Evolutionary conservation across 495 filamentous ascomycete genomes (phyloP).

Genomic region (Pyronema omphalodes): DNA sequence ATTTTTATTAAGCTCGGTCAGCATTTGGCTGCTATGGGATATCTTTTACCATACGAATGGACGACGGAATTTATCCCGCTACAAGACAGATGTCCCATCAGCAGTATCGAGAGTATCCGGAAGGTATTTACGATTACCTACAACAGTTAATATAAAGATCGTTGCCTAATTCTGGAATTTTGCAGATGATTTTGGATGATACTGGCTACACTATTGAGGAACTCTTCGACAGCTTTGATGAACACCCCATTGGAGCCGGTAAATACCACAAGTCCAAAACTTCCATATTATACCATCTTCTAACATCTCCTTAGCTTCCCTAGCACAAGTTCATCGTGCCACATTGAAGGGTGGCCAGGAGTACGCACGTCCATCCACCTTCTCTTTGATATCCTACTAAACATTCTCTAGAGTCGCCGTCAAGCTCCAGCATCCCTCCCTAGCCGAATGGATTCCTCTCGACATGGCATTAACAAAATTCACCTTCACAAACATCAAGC

Average conservation of each 20-base stretch:
- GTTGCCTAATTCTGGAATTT: not conserved
- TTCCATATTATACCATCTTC: not conserved
- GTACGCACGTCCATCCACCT: constrained; percentile 5
- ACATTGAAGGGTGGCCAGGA: constrained; percentile 64
- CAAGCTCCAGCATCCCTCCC: constrained; percentile 83
- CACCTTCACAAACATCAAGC: constrained; percentile 75
- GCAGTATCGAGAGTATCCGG: constrained; percentile 72
- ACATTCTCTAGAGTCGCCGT: constrained; percentile 50
- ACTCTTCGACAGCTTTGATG: constrained; percentile 67
- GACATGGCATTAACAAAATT: constrained; percentile 75
- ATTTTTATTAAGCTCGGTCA: constrained; percentile 98
- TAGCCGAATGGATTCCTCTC: constrained; percentile 81
- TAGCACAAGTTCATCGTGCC: constrained; percentile 92
- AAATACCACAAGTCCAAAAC: not conserved
- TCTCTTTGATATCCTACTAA: not conserved
- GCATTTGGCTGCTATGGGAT: constrained; percentile 87
- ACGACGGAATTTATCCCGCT: constrained; percentile 89
- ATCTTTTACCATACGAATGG: constrained; percentile 86
- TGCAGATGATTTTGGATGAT: constrained; percentile 59
- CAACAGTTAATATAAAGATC: not conserved
- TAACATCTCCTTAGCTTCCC: constrained; percentile 38
- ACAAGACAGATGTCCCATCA: constrained; percentile 89
- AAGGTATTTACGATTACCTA: constrained; percentile 16
- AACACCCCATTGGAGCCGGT: constrained; percentile 58
- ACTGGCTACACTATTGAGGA: constrained; percentile 64